Evolutionary conservation across 2,329 filamentous ascomycete species (phyloP), one percentile per base, ranked within the genome.

Genomic region (Phyllosticta paracitricarpa): DNA sequence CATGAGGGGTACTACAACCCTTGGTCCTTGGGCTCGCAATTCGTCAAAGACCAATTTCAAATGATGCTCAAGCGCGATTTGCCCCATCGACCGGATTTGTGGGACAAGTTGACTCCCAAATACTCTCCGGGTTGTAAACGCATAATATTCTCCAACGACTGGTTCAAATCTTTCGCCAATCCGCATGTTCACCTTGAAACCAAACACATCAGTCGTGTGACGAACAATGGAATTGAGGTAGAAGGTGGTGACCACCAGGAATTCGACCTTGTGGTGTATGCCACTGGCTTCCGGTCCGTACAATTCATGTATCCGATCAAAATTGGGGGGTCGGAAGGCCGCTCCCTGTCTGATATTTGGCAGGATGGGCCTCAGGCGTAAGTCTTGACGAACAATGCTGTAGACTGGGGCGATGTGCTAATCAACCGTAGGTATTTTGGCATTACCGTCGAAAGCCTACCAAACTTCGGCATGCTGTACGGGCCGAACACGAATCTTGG

Each of bases 251-350:
- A 67, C 2, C 74, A 75, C n/a, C 69, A 77, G 53, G 75, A 80
- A 22, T 81, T 80, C 66, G 83, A 85, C 66, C 69, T 84, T 19
- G 76, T 86, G 14, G 72, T 86, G 25, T 76, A 81, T 7, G 83
- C 83, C 0, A 86, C 83, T 0, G 83, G 83, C 0, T 86, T 86
- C 73, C 75, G 78, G 25, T 81, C 83, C 0, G 77, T 81, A 0
- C 79, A 85, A 54, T 85, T 85, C 70, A 77, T 85, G 75, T 76
- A 81, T 65, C 82, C 82, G 0, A 83, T 86, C 64, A 71, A 79
- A 25, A 73, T 85, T 19, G 75, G 71, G 9, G 83, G 82, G 5
- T 66, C 68, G 0, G 67, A 75, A 17, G 77, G 77, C 1, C 73
- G 74, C 4, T 59, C 75, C 0, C 70, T 85, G 22, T 67, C 71